phyloP scores from a whole-genome alignment of 352 stramenopile genomes.

The Globisporangium paddicum region DNA sequence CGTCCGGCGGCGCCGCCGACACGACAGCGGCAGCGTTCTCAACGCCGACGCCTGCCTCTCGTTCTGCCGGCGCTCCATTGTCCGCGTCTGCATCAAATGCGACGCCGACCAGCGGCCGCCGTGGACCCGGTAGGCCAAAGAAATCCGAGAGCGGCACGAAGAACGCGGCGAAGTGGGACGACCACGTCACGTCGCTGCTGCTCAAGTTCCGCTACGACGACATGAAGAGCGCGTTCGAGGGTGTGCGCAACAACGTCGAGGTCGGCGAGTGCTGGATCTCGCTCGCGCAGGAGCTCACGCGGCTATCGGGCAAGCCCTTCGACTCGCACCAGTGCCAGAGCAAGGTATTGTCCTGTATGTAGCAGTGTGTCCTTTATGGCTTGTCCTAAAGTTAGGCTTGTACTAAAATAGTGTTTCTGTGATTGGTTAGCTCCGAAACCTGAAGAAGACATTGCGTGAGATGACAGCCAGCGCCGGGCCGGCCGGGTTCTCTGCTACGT shows the following conservation, averaged over 20 bases:
- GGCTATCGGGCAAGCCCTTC: constrained; percentile 5
- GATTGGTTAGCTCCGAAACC: constrained; percentile 7
- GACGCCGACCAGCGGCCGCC: neutral
- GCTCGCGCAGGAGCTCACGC: constrained; percentile 7
- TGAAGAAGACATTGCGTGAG: constrained; percentile 12
- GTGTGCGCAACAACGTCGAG: constrained; percentile 14
- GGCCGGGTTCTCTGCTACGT: neutral
- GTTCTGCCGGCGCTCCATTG: neutral
- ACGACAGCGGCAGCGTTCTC: neutral
- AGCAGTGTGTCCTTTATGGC: no score
- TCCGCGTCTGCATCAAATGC: neutral
- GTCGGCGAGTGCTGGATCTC: constrained; percentile 11
- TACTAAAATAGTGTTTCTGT: no score
- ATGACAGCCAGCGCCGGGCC: neutral
- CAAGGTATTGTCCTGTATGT: constrained; percentile 8
- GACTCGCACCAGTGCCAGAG: constrained; percentile 17
- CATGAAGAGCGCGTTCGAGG: constrained; percentile 7
- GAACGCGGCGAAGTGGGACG: constrained; percentile 11
- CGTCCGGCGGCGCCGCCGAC: neutral
- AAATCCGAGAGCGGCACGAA: constrained; percentile 7
- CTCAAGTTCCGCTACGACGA: constrained; percentile 8
- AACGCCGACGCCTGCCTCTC: neutral
- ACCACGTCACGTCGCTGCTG: constrained; percentile 7
- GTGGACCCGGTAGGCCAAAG: constrained; percentile 7
- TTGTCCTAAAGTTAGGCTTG: no score